Evolutionary conservation across 1,284 basidiomycete species (phyloP).

Genomic region (Heliocybe sulcata): DNA sequence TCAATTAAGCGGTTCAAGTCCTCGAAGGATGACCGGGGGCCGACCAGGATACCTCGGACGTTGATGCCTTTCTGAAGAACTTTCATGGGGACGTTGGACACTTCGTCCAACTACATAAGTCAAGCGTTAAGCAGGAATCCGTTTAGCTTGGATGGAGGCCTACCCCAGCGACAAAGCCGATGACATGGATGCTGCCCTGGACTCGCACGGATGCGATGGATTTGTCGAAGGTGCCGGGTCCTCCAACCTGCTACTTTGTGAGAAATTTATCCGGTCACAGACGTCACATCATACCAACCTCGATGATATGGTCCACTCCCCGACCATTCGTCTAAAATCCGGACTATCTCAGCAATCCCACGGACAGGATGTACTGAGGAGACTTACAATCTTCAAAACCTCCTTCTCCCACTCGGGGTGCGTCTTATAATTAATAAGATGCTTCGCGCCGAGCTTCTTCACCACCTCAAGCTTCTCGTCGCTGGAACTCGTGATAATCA

Average conservation of each 20-base stretch:
- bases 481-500: slow-evolving; percentile 56
- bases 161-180: slow-evolving; percentile 13
- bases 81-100: slow-evolving; percentile 5
- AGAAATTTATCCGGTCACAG: neutral
- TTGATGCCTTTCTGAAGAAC: slow-evolving; percentile 6
- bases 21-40: slow-evolving; percentile 16
- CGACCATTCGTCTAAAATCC: slow-evolving; percentile 23
- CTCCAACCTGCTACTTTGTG: slow-evolving; percentile 9
- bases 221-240: slow-evolving; percentile 11
- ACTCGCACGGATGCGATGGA: slow-evolving; percentile 9
- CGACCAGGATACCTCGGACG: slow-evolving; percentile 16
- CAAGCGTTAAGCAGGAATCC: neutral
- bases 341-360: too few species aligned
- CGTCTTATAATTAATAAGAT: too few species aligned
- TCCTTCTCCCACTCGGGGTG: too few species aligned
- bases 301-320: slow-evolving; percentile 14
- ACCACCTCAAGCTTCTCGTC: too few species aligned
- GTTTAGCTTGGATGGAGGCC: neutral
- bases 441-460: too few species aligned
- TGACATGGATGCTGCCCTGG: slow-evolving; percentile 14
- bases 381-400: too few species aligned
- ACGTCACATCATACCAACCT: slow-evolving; percentile 8
- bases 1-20: slow-evolving; percentile 23
- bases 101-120: neutral
- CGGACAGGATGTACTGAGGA: too few species aligned